Evolutionary conservation across 345 rosid species (phyloP).

Genomic region (Euphorbia lathyris): DNA sequence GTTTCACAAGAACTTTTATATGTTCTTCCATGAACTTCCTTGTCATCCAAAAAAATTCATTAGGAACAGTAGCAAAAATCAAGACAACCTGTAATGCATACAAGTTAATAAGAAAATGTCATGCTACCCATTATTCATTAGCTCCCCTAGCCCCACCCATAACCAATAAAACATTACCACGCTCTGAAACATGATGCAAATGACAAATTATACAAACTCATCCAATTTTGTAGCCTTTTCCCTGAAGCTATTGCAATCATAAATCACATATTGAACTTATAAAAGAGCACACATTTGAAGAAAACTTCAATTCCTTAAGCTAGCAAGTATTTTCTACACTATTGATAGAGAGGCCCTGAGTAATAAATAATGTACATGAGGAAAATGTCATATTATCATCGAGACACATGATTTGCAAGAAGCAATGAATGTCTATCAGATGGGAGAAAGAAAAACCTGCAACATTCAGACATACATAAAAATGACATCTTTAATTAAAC

Average conservation of each 20-base stretch:
- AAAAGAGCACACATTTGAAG: not conserved
- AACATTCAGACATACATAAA: constrained; percentile 1
- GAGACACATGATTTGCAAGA: constrained; percentile 17
- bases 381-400: constrained; percentile 14
- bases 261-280: no score
- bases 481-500: constrained; percentile 16
- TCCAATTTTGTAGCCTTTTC: no score
- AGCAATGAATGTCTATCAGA: constrained; percentile 31
- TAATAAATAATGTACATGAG: constrained; percentile 45
- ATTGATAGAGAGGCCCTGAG: no score
- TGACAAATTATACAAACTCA: no score
- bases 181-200: not conserved
- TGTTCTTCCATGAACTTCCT: constrained; percentile 94
- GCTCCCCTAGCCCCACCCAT: not conserved
- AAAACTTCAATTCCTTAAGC: constrained; percentile 3
- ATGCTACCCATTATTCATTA: not conserved
- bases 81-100: constrained; percentile 58
- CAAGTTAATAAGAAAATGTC: not conserved
- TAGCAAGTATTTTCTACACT: constrained; percentile 17
- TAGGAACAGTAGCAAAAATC: constrained; percentile 95
- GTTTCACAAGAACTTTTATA: constrained; percentile 88
- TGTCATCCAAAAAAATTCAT: constrained; percentile 93
- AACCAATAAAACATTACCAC: not conserved
- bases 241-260: no score
- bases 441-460: constrained; percentile 12